Conservation (phyloP, 2,329 filamentous ascomycete species). For the Metarhizium brunneum region DNA sequence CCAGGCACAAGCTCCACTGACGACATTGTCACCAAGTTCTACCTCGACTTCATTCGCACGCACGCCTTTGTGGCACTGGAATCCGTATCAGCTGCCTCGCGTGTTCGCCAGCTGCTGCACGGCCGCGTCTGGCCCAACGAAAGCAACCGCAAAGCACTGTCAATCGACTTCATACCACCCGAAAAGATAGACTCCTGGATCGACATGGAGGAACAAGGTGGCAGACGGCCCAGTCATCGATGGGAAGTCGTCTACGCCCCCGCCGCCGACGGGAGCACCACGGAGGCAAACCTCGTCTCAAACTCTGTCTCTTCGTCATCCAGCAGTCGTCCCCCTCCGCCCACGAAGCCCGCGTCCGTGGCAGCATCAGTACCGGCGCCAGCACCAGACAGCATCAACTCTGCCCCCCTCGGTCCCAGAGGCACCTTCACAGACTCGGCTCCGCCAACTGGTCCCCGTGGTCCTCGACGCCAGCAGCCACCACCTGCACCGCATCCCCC, state of each 20-base stretch:
- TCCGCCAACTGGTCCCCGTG: slow-evolving; percentile 24
- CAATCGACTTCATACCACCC: slow-evolving; percentile 82
- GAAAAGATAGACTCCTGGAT: slow-evolving; percentile 69
- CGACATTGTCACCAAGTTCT: slow-evolving; percentile 54
- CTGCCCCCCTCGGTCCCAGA: slow-evolving; percentile 29
- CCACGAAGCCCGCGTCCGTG: background rate
- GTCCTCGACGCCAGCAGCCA: slow-evolving; percentile 1
- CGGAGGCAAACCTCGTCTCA: slow-evolving; percentile 32
- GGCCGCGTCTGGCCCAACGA: slow-evolving; percentile 79
- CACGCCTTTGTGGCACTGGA: slow-evolving; percentile 76
- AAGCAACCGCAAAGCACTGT: slow-evolving; percentile 71
- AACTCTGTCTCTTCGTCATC: slow-evolving; percentile 5
- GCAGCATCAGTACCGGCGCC: background rate
- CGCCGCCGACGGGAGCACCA: slow-evolving; percentile 38
- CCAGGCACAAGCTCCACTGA: slow-evolving; percentile 39
- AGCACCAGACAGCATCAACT: slow-evolving; percentile 16
- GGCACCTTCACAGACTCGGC: slow-evolving; percentile 14
- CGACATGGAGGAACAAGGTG: slow-evolving; percentile 48
- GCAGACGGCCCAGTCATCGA: slow-evolving; percentile 33
- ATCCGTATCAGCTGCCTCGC: slow-evolving; percentile 59
- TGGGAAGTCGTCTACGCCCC: slow-evolving; percentile 69
- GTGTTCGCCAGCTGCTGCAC: slow-evolving; percentile 70
- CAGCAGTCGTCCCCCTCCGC: slow-evolving; percentile 8
- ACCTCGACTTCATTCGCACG: slow-evolving; percentile 76
- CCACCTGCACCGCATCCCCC: slow-evolving; percentile 5